These are phyloP conservation scores for Salicornia ramosissima DNA, from an alignment of 148 eudicot genomes.

Conservation along the genomic window DNA sequence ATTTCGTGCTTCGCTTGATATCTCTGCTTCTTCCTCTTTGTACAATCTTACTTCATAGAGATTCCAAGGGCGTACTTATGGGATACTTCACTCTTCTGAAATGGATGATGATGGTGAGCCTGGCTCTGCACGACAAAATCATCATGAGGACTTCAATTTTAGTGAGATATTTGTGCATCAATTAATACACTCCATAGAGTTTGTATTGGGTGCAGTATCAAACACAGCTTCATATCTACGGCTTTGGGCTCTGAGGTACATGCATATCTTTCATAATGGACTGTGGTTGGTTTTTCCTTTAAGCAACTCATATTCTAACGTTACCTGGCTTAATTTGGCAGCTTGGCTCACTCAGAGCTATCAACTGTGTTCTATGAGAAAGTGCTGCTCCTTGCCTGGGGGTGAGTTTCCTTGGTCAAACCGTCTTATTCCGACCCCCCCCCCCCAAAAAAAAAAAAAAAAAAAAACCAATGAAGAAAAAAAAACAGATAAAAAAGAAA, in stretches of 20 bases:
- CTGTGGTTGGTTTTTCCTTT: not conserved
- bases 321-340: conserved; percentile 31
- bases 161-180: conserved; percentile 99
- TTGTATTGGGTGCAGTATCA: conserved; percentile 95
- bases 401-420: conserved; percentile 46
- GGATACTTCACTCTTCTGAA: conserved; percentile 72
- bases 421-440: not conserved
- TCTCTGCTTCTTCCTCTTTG: conserved; percentile 2
- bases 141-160: conserved; percentile 83
- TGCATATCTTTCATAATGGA: not conserved
- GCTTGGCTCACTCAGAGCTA: conserved; percentile 98
- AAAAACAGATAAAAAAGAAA: too few species aligned
- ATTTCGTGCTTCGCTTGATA: not conserved
- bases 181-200: conserved; percentile 96
- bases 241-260: conserved; percentile 92
- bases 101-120: conserved; percentile 64
- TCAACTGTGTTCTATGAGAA: conserved; percentile 99
- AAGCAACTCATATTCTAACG: conserved; percentile 4
- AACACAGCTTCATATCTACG: conserved; percentile 99
- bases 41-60: conserved; percentile 44
- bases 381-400: conserved; percentile 95
- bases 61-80: conserved; percentile 93
- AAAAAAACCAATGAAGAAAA: too few species aligned
- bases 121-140: conserved; percentile 61
- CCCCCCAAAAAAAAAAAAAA: not conserved